A percentile compares a stretch with the other conserved stretches of the same genome.
phyloP scores from a whole-genome alignment of 179 eudicot genomes.

The Silene noctiflora region DNA sequence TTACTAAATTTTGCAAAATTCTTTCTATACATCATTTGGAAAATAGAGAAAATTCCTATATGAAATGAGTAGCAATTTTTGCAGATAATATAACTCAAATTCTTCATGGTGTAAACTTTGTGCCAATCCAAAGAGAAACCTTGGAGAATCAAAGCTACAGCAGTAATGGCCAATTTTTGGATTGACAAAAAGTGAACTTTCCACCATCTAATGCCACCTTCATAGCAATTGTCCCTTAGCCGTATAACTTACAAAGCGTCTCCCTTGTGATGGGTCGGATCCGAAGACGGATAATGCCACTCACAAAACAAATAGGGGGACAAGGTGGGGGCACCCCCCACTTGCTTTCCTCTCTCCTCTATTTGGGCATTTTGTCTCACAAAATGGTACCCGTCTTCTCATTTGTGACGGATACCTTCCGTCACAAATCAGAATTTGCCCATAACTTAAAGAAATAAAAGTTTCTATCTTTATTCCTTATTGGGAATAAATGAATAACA shows the following conservation, averaged over 20 bases:
- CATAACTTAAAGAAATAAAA: background rate
- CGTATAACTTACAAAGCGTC: background rate
- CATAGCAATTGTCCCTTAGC: background rate
- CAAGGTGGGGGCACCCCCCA: too few relatives aligned
- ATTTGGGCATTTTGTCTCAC: too few relatives aligned
- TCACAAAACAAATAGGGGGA: too few relatives aligned
- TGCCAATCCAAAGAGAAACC: background rate
- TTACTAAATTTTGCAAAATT: background rate
- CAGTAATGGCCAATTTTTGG: background rate
- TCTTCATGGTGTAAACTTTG: background rate
- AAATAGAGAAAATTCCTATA: background rate
- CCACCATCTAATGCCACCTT: background rate
- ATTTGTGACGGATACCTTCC: too few relatives aligned
- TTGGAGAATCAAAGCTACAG: background rate
- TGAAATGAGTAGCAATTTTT: background rate
- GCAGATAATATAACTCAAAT: background rate
- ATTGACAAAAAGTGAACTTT: background rate
- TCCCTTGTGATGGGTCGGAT: too few relatives aligned
- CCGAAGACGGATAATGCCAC: too few relatives aligned
- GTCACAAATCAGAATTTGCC: too few relatives aligned
- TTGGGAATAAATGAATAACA: constrained; percentile 1
- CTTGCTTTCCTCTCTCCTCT: too few relatives aligned
- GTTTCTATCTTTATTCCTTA: constrained; percentile 1
- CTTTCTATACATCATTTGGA: too few relatives aligned
- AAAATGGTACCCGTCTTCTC: too few relatives aligned